A percentile compares a stretch with the other conserved stretches of the same genome.
phyloP scores from a whole-genome alignment of 2,329 filamentous ascomycete genomes.

The Cercospora sp. region DNA sequence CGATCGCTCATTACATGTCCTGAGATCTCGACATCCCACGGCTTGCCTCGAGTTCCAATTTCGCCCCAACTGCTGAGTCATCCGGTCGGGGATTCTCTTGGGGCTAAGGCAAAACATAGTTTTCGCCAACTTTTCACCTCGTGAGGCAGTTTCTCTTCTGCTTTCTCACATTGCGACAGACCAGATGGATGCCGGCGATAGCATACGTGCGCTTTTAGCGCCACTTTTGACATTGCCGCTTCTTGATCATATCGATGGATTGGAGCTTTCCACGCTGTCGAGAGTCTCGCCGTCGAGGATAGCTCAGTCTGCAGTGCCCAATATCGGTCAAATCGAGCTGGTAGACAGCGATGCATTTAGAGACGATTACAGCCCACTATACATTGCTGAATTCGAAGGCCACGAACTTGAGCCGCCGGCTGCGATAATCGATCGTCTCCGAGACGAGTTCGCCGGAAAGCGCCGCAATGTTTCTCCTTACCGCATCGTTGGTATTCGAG shows the following conservation, averaged over 20 bases:
- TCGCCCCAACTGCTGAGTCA: background rate
- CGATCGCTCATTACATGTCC: background rate
- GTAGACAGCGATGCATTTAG: constrained; percentile 22
- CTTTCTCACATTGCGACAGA: background rate
- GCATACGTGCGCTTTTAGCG: background rate
- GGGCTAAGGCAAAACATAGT: background rate
- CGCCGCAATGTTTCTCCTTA: constrained; percentile 24
- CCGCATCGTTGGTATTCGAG: constrained; percentile 26
- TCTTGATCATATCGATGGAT: constrained; percentile 6
- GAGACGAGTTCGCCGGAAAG: constrained; percentile 18
- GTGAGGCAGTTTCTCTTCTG: background rate
- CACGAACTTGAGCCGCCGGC: constrained; percentile 27
- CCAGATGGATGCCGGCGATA: background rate
- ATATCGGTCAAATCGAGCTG: constrained; percentile 26
- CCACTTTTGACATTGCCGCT: constrained; percentile 15
- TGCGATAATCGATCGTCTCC: constrained; percentile 25
- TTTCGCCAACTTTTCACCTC: background rate
- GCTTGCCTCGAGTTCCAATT: background rate
- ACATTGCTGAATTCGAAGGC: constrained; percentile 24
- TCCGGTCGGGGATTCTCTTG: background rate
- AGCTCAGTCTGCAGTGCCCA: constrained; percentile 20
- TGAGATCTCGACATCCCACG: background rate
- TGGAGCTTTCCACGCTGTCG: constrained; percentile 18
- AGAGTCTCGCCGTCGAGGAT: constrained; percentile 19
- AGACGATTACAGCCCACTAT: constrained; percentile 22